Evolutionary conservation across 805 yeast genomes (phyloP), one percentile per base, ranked within the genome.

Genomic region (Myxozyma sirexii): DNA sequence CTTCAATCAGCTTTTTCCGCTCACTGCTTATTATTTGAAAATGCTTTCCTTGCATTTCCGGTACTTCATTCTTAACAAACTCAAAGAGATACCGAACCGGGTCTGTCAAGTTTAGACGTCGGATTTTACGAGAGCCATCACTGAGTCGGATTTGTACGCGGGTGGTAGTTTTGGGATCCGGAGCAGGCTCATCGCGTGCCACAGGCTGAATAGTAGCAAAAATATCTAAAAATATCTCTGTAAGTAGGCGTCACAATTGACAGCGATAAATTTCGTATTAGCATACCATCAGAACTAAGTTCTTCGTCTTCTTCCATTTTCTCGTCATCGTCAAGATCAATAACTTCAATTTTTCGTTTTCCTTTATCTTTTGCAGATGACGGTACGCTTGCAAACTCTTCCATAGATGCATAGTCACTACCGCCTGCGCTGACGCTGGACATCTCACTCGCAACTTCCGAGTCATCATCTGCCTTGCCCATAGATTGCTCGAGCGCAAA

Each of bases 71-170:
- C 72, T 93, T 93, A 26, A 87, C 81, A 70, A 82, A 83, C 67
- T 84, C 86, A 71, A 81, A 94, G 1, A 94, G 72, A 0, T 71
- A 72, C 2, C 76, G 59, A 0, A 94, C 90, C 2, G 79, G 76
- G 64, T 88, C 96, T 2, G 75, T 71, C 10, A 81, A 68, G 7
- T 75, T 74, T 67, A 93, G 88, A 59, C 89, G 81, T 60, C 90
- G 86, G 10, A 93, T 86, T 12, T 86, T 75, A 59, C 97, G 79
- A 48, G 84, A 81, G n/a, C 98, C 97, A 68, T 86, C 90, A 17
- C 92, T 94, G 29, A 89, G 81, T 60, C 97, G 79, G n/a, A 94
- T 81, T 74, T 94, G 98, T 26, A 94, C 82, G 68, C 97, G 79
- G 0, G 97, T 89, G 5, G 79, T 75, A 0, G 84, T 78, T 6